Conservation (phyloP, 495 filamentous ascomycete genomes). For the Thermochaetoides thermophila region DNA sequence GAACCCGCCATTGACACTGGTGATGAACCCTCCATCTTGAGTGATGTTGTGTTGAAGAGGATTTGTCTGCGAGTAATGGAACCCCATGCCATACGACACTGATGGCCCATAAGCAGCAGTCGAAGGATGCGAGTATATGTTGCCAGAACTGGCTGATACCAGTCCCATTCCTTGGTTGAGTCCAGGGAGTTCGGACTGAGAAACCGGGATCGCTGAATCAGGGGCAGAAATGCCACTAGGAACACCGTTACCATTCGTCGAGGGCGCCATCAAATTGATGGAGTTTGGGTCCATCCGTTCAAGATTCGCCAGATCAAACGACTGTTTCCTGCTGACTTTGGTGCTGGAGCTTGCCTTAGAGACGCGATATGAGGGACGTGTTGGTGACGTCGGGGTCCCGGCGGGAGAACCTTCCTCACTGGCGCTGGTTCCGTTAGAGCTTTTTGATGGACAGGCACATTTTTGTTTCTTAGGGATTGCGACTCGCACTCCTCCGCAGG, state of each 20-base stretch:
- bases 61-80: slow-evolving; percentile 7
- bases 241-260: slow-evolving; percentile 7
- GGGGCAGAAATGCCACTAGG: slow-evolving; percentile 7
- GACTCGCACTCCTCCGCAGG: slow-evolving; percentile 34
- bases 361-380: slow-evolving; percentile 25
- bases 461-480: slow-evolving; percentile 37
- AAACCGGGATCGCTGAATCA: slow-evolving; percentile 1
- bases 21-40: slow-evolving; percentile 11
- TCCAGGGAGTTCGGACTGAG: neutral
- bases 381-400: slow-evolving; percentile 22
- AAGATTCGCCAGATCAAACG: slow-evolving; percentile 27
- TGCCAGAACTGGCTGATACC: slow-evolving; percentile 1
- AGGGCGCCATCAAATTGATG: slow-evolving; percentile 23
- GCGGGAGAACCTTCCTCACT: slow-evolving; percentile 10
- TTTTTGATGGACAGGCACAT: slow-evolving; percentile 27
- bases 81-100: slow-evolving; percentile 9
- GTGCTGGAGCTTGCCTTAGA: slow-evolving; percentile 11
- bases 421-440: neutral
- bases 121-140: slow-evolving; percentile 1
- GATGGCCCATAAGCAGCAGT: slow-evolving; percentile 3
- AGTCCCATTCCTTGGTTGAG: slow-evolving; percentile 3
- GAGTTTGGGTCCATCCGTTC: slow-evolving; percentile 31
- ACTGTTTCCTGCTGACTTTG: slow-evolving; percentile 27
- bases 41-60: slow-evolving; percentile 7
- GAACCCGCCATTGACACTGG: slow-evolving; percentile 6